Evolutionary conservation across 805 yeast species (phyloP), one percentile per base, ranked within the genome.

Genomic region (Candida qinlingensis): DNA sequence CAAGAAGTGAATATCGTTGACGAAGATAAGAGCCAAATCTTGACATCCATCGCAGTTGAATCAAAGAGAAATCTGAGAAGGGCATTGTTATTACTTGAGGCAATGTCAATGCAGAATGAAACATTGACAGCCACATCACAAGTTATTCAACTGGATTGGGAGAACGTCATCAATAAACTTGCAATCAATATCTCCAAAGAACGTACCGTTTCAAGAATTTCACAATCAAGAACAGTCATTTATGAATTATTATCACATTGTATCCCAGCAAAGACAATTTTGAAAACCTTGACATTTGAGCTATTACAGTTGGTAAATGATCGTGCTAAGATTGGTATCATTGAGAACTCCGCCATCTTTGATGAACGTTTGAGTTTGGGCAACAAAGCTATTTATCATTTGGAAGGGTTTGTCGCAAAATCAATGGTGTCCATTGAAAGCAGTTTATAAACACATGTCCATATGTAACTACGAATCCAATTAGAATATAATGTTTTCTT

Each of bases 191-290:
- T 90, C 38, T 65, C 74, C 39, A 72, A 74, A 45, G 85, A 80
- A 40, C 77, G 88, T 55, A 75, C 83, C 1, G 96, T 90, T 26
- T 72, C 82, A 49, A 60, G 70, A 61, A 54, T 73, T 54, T 54
- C 74, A 39, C 77, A 82, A 61, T 69, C 84, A 57, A 74, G 95
- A 73, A 70, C 85, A 34, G 72, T 80, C 28, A 68, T 92, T 43
- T 87, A 94, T 66, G 97, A 94, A 63, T 70, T 94, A 35, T 67
- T 94, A 34, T 81, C 97, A 0, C 99, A 94, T 66, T 91, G 98
- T 57, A 92, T 94, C 37, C 98, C 99, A 0, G 84, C 97, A 3
- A 77, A 83, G 49, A 69, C 81, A n/a, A 83, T 94, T 25, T 68
- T 92, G 56, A 88, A 87, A 60, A 81, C 72, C 39, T 63, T 85